Conservation (phyloP, 257 asterid genomes). For the Thymus mandschuricus region DNA sequence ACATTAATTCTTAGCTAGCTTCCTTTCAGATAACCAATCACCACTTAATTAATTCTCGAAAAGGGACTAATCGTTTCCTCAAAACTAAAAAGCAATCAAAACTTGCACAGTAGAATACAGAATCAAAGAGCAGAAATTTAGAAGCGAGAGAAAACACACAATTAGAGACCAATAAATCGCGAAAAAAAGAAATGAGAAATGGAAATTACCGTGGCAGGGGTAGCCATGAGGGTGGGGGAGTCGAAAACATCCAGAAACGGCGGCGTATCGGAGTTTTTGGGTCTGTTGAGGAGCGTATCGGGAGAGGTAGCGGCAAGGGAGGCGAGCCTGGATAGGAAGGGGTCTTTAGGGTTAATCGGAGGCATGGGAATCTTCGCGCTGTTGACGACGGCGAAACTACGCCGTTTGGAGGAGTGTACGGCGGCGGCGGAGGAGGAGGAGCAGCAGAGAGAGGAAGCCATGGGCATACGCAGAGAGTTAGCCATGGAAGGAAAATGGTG, state of each 20-base stretch:
- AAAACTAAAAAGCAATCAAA: background rate
- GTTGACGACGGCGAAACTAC: slow-evolving; percentile 32
- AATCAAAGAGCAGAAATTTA: background rate
- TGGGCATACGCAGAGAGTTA: slow-evolving; percentile 55
- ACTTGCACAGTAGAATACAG: background rate
- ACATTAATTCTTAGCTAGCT: background rate
- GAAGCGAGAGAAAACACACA: background rate
- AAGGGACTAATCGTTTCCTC: background rate
- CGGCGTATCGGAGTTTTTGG: slow-evolving; percentile 54
- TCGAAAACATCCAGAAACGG: slow-evolving; percentile 73
- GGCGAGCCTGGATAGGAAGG: slow-evolving; percentile 72
- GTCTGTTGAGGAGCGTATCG: slow-evolving; percentile 56
- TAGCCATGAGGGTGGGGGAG: slow-evolving; percentile 83
- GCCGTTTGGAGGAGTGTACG: slow-evolving; percentile 43
- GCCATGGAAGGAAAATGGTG: slow-evolving; percentile 52
- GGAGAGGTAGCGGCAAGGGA: slow-evolving; percentile 74
- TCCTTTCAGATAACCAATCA: background rate
- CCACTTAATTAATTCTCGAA: background rate
- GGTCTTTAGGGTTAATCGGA: slow-evolving; percentile 85
- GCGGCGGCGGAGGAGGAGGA: slow-evolving; percentile 48
- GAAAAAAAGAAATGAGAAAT: background rate
- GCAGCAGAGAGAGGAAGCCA: slow-evolving; percentile 60
- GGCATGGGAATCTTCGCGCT: slow-evolving; percentile 65
- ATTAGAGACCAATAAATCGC: background rate
- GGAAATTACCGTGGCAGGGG: slow-evolving; percentile 66